Evolutionary conservation across 2,329 filamentous ascomycete species (phyloP).

Genomic region (Monosporascus ibericus): DNA sequence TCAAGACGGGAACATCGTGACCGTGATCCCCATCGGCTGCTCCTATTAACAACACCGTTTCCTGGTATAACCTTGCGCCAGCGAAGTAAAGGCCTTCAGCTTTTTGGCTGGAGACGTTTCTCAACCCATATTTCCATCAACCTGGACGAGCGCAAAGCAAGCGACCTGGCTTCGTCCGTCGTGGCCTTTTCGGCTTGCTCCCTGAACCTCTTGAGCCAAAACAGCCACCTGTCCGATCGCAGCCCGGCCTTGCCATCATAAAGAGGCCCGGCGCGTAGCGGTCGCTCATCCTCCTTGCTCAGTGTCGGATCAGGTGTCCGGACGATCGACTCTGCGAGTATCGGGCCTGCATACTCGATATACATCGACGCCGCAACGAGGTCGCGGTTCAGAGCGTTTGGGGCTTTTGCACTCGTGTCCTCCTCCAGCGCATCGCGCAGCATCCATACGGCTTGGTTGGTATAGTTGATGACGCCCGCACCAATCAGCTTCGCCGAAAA

Average conservation of each 20-base stretch:
- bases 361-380: conserved; percentile 19
- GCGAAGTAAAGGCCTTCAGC: not conserved
- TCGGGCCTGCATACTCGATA: conserved; percentile 21
- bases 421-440: conserved; percentile 21
- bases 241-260: conserved; percentile 18
- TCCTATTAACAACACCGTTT: too few species aligned
- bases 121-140: conserved; percentile 22
- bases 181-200: conserved; percentile 14
- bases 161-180: conserved; percentile 10
- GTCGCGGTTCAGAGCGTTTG: conserved; percentile 9
- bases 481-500: conserved; percentile 20
- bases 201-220: conserved; percentile 20
- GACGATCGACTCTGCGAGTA: conserved; percentile 13
- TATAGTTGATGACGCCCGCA: conserved; percentile 12
- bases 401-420: conserved; percentile 1
- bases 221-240: conserved; percentile 18
- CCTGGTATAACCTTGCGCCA: too few species aligned
- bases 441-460: conserved; percentile 21
- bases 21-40: too few species aligned
- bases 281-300: conserved; percentile 10
- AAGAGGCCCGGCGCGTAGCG: conserved; percentile 15
- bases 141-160: conserved; percentile 18
- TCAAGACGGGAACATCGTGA: too few species aligned
- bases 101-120: not conserved
- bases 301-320: conserved; percentile 12